A percentile compares a stretch with the other conserved stretches of the same genome.
Conservation (phyloP, 495 filamentous ascomycete genomes). For the Penicillium manginii region DNA sequence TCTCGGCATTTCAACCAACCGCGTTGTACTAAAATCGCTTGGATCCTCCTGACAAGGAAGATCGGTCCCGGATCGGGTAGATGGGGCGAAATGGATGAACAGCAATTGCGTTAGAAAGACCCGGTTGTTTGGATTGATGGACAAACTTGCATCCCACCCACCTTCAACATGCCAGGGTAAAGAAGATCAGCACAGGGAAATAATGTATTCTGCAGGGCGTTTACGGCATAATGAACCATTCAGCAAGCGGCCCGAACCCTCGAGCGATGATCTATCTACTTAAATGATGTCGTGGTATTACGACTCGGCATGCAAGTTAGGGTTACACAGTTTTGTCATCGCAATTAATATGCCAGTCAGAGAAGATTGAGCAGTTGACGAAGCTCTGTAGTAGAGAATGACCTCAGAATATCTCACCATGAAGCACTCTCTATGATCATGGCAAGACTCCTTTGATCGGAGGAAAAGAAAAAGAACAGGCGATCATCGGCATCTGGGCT, state of each 20-base stretch:
- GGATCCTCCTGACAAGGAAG: neutral
- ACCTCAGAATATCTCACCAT: neutral
- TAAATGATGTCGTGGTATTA: neutral
- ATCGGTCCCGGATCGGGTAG: neutral
- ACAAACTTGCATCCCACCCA: neutral
- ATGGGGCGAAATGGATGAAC: neutral
- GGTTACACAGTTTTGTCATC: neutral
- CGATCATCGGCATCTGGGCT: conserved; percentile 1
- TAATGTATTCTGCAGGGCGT: neutral
- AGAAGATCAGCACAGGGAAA: neutral
- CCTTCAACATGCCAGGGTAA: neutral
- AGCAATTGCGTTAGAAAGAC: neutral
- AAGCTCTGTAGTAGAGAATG: neutral
- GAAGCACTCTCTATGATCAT: neutral
- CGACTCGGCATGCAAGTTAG: neutral
- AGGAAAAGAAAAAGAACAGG: neutral
- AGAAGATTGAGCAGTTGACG: neutral
- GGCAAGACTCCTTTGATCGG: neutral
- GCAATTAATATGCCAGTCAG: neutral
- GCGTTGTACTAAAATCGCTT: neutral
- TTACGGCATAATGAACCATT: neutral
- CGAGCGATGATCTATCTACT: neutral
- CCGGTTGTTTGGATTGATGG: neutral
- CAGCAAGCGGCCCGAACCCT: neutral
- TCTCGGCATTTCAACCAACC: neutral